Conservation (phyloP, 192 early-diverging fungal genomes). For the Coemansia sp. region DNA sequence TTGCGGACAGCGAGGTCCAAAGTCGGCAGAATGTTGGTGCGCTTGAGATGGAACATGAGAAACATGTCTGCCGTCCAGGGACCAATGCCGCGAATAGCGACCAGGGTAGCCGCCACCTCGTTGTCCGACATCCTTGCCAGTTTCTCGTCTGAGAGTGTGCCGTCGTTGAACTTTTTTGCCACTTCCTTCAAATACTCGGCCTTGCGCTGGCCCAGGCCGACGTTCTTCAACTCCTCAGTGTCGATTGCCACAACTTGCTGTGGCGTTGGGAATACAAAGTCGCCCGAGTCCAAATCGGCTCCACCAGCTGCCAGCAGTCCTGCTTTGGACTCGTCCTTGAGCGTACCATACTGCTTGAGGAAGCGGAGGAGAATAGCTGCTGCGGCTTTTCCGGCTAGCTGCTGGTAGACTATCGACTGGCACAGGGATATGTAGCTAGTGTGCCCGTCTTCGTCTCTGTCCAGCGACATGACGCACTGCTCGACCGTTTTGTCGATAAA, state of each 20-base stretch:
- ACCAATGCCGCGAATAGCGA: conserved; percentile 69
- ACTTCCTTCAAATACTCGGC: conserved; percentile 69
- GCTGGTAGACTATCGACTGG: conserved; percentile 70
- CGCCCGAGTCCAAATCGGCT: not conserved
- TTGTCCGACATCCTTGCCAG: conserved; percentile 61
- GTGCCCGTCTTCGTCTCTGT: conserved; percentile 25
- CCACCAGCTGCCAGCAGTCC: not conserved
- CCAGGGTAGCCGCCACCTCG: conserved; percentile 57
- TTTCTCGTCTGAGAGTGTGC: conserved; percentile 49
- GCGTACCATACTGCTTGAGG: conserved; percentile 57
- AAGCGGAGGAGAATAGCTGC: conserved; percentile 62
- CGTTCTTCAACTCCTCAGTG: conserved; percentile 30
- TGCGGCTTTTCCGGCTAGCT: conserved; percentile 72
- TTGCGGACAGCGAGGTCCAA: conserved; percentile 68
- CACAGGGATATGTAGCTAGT: conserved; percentile 40
- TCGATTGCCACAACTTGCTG: conserved; percentile 56
- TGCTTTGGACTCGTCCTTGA: conserved; percentile 21
- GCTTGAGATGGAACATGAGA: conserved; percentile 71
- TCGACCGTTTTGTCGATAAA: conserved; percentile 42
- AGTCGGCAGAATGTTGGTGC: conserved; percentile 71
- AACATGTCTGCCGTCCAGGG: conserved; percentile 78
- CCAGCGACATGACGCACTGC: conserved; percentile 27
- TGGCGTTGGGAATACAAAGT: conserved; percentile 62
- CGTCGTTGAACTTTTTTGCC: conserved; percentile 62
- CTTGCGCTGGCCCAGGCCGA: conserved; percentile 49